Evolutionary conservation across 2,329 filamentous ascomycete species (phyloP).

Genomic region (Emergomyces pasteurianus): DNA sequence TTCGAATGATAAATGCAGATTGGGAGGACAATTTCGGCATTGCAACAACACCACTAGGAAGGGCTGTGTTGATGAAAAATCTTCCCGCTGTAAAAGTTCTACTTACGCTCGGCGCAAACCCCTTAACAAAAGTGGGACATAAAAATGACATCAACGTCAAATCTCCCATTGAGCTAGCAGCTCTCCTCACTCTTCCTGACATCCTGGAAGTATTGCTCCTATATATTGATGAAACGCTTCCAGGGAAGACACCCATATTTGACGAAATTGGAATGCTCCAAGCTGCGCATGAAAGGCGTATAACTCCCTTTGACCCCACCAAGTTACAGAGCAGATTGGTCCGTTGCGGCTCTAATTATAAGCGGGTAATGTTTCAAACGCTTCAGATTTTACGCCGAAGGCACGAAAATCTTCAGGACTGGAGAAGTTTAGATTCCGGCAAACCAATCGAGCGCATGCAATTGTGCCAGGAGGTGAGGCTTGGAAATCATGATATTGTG

Average conservation of each 20-base stretch:
- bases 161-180: neutral
- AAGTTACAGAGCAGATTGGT: neutral
- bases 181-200: neutral
- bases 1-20: conserved; percentile 1
- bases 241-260: neutral
- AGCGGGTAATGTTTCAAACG: neutral
- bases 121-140: neutral
- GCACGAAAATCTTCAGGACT: neutral
- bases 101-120: neutral
- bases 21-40: conserved; percentile 3
- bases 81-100: conserved; percentile 2
- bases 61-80: neutral
- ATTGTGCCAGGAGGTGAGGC: neutral
- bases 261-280: neutral
- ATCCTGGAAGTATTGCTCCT: neutral
- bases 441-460: neutral
- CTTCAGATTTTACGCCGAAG: neutral
- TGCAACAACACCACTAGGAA: neutral
- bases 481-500: conserved; percentile 1
- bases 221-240: neutral
- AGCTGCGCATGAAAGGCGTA: neutral
- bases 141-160: neutral
- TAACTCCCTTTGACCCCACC: neutral
- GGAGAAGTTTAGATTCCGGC: neutral
- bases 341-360: neutral